Evolutionary conservation across 768 basidiomycete species (phyloP).

Genomic region (Tricholoma saponaceum): DNA sequence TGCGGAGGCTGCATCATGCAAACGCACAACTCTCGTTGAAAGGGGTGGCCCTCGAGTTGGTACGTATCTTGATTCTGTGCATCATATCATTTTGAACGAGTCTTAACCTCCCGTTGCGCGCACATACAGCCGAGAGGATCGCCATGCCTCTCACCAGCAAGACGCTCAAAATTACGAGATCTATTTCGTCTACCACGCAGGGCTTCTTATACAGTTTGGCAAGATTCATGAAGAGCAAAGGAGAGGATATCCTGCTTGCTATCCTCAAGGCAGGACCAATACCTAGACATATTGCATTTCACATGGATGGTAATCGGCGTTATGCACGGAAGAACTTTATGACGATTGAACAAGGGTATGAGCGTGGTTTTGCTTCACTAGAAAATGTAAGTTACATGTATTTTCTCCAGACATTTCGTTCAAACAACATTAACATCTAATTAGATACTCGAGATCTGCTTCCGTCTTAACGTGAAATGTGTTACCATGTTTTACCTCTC

Average conservation of each 20-base stretch:
- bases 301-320: conserved; percentile 96
- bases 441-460: too few relatives aligned
- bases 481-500: conserved; percentile 95
- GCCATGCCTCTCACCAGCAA: too few relatives aligned
- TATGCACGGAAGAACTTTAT: conserved; percentile 89
- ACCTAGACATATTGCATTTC: conserved; percentile 81
- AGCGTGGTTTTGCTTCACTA: conserved; percentile 79
- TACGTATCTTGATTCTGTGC: too few relatives aligned
- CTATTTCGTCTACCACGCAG: too few relatives aligned
- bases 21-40: too few relatives aligned
- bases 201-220: too few relatives aligned
- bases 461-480: conserved; percentile 69
- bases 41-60: too few relatives aligned
- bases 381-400: conserved; percentile 44
- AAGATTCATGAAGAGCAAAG: neutral
- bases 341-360: conserved; percentile 72
- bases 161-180: too few relatives aligned
- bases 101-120: too few relatives aligned
- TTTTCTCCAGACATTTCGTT: neutral
- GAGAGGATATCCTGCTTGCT: neutral
- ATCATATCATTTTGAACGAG: too few relatives aligned
- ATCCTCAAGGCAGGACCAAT: conserved; percentile 80
- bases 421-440: conserved; percentile 41
- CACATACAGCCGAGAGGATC: too few relatives aligned
- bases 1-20: too few relatives aligned